These are phyloP conservation scores for Limtongozyma cylindracea DNA, from an alignment of 805 yeast species.

Conservation along the genomic window DNA sequence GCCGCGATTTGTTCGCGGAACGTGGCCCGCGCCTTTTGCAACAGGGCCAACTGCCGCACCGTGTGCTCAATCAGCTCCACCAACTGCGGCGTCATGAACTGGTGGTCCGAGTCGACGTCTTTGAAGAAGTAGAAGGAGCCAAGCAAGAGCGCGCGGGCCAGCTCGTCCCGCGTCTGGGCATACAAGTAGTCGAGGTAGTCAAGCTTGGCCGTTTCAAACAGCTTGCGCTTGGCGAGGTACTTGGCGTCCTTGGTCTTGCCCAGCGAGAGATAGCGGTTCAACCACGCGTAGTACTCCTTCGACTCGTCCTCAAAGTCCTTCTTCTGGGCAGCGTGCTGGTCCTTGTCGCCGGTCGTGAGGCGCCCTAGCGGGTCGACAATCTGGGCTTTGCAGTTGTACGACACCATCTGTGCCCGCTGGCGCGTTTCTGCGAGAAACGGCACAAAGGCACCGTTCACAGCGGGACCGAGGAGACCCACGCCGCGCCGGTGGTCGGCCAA, in stretches of 20 bases:
- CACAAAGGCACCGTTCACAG: too few species aligned
- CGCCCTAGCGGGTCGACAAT: too few species aligned
- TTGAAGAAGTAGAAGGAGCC: conserved; percentile 2
- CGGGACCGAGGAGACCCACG: too few species aligned
- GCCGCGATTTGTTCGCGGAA: conserved; percentile 15
- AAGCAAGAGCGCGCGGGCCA: conserved; percentile 2
- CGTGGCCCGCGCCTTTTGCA: too few species aligned
- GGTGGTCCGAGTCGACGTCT: conserved; percentile 3
- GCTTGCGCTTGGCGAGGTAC: conserved; percentile 9
- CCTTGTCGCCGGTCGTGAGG: too few species aligned
- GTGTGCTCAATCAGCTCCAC: too few species aligned
- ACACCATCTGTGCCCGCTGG: too few species aligned
- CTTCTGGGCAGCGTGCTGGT: conserved; percentile 6
- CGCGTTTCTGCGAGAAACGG: too few species aligned
- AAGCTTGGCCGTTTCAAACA: conserved; percentile 16
- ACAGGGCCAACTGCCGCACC: too few species aligned
- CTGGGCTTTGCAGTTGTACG: too few species aligned
- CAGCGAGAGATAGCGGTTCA: conserved; percentile 15
- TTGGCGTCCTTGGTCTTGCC: conserved; percentile 17
- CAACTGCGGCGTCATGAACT: conserved; percentile 2
- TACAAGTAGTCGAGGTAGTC: conserved; percentile 18
- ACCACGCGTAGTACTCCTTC: conserved; percentile 16
- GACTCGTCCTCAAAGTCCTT: conserved; percentile 13
- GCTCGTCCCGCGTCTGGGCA: conserved; percentile 11
- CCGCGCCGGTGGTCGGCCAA: too few species aligned